Base-by-base conservation (phyloP, 768 basidiomycete species). In the Tulasnella sp. region DNA sequence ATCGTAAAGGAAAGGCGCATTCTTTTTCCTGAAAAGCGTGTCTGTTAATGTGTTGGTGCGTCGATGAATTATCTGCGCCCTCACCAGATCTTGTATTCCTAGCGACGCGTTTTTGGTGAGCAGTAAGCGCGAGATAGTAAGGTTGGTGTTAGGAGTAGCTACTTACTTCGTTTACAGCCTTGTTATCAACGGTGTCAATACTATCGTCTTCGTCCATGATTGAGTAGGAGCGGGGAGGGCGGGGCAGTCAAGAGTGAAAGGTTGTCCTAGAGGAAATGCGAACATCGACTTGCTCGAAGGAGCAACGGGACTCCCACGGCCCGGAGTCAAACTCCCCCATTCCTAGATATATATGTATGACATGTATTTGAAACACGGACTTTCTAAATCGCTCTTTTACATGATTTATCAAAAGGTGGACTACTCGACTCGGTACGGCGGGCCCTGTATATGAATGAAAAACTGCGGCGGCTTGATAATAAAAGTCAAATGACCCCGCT, bases 1-100 rank as follows among this genome's bases (percentile, higher is more conserved):
- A 84, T 99, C 98, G 84, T 99, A 99, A 18, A 99, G 90, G 85
- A 97, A 99, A 16, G 96, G 97, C 75, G 96, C 95, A 85, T 96
- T 97, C 86, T 95, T 95, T 88, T 95, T 95, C 93, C 93, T 95
- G 83, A 72, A 73, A 61, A 79, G 26, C 44, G 72, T 48, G 71
- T 2, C 32, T 32, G 51, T 46, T 18, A 72, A 40, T 39, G 13
- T 37, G 20, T 29, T 40, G 39, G 37, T 40, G 42, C 23, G n/a
- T 13, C n/a, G 46, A 35, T 20, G 26, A 20, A 29, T 51, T 39
- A 48, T 37, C 61, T 16, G 20, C 55, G 44, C 32, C 39, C 79
- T 55, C 70, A 76, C 80, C 80, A 81, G 57, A 80, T 81, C 73
- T 81, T 81, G 74, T 81, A 79, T 73, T 80, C 76, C 75, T 51